A percentile compares a stretch with the other conserved stretches of the same genome.
Conservation (phyloP, 2,329 filamentous ascomycete genomes). For the Colletotrichum graminicola region DNA sequence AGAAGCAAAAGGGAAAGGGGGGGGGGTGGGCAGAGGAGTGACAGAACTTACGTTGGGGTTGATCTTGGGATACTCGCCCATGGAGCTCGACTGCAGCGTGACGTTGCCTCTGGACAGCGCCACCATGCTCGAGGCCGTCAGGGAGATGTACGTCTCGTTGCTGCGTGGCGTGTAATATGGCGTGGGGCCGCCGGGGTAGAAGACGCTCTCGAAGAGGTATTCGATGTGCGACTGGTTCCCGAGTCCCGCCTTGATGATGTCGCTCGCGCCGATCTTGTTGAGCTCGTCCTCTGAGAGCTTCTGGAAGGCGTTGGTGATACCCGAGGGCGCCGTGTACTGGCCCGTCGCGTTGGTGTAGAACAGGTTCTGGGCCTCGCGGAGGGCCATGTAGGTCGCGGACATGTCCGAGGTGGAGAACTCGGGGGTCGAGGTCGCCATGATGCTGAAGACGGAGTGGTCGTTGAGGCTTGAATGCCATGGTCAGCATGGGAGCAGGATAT, state of each 20-base stretch:
- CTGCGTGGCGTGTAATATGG: slow-evolving; percentile 45
- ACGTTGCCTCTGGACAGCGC: slow-evolving; percentile 45
- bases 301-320: slow-evolving; percentile 47
- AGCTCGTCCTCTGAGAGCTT: slow-evolving; percentile 43
- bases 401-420: slow-evolving; percentile 46
- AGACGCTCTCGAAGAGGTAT: slow-evolving; percentile 47
- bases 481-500: not conserved
- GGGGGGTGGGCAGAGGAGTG: too few species aligned
- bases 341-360: slow-evolving; percentile 45
- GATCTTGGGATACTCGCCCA: slow-evolving; percentile 44
- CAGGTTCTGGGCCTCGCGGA: slow-evolving; percentile 44
- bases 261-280: slow-evolving; percentile 43
- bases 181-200: slow-evolving; percentile 47
- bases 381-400: slow-evolving; percentile 41
- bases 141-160: slow-evolving; percentile 47
- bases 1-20: not conserved
- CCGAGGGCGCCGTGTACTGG: slow-evolving; percentile 45
- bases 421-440: slow-evolving; percentile 45
- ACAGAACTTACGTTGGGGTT: slow-evolving; percentile 44
- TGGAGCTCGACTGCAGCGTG: slow-evolving; percentile 42
- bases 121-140: slow-evolving; percentile 46
- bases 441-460: slow-evolving; percentile 48
- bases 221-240: slow-evolving; percentile 47
- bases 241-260: slow-evolving; percentile 42
- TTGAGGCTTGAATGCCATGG: slow-evolving; percentile 39